Base-by-base conservation (phyloP, 495 filamentous ascomycete species). In the Acidomyces sp. region DNA sequence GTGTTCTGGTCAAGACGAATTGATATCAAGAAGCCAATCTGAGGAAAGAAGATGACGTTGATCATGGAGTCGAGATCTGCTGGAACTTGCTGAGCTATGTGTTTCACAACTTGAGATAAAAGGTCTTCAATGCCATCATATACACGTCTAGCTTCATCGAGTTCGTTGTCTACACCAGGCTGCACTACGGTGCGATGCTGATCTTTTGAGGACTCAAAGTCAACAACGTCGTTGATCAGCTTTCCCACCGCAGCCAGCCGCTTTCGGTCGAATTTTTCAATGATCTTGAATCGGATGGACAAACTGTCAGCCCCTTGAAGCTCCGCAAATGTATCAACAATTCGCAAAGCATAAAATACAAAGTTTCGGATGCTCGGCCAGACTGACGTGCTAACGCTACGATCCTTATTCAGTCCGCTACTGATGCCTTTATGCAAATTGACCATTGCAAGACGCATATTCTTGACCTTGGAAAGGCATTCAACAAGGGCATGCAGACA, bases 11-110 rank as follows among this genome's bases (percentile, higher is more conserved):
- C 74, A 9, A 80, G 57, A 0, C 71, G 69, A 17, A 94, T 76
- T 0, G 78, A 77, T 18, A 85, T 81, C 13, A 95, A 71, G 59
- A 93, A 97, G 2, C 90, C 92, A 11, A 94, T 70, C 53, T 93
- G 84, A 7, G 85, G 86, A 49, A 94, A 85, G 56, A 87, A 87
- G 16, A 92, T 80, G 35, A 81, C 77, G 41, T 82, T 83, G 60
- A 95, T 49, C 55, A 76, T 62, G 41, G 76, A 55, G 60, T 69
- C 61, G 55, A 81, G 51, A 48, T 64, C 50, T 43, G 63, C 62
- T 0, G 90, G 88, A 10, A 88, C 63, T 1, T 66, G 70, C 9
- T 53, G 57, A 3, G 74, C 68, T 37, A 93, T 64, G 4, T 71
- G 62, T 17, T 66, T 64, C n/a, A 74, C 75, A 11, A 82, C 70